A percentile compares a stretch with the other conserved stretches of the same genome.
phyloP scores from a whole-genome alignment of 306 rosid genomes.

The Arachis stenosperma region DNA sequence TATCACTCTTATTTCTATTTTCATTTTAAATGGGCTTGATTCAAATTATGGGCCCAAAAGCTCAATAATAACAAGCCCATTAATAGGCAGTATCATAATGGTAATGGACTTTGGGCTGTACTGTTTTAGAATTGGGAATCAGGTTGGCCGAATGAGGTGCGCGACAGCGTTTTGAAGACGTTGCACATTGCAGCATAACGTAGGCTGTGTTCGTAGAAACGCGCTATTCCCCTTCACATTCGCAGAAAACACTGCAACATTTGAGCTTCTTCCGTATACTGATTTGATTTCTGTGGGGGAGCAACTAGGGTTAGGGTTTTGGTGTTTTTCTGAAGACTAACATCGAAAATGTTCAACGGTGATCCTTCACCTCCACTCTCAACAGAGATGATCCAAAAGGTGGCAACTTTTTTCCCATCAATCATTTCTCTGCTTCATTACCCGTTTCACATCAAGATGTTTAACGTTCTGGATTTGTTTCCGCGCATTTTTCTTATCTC shows the following conservation, averaged over 20 bases:
- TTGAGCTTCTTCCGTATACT: slow-evolving; percentile 27
- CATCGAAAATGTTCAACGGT: slow-evolving; percentile 43
- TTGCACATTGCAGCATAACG: not conserved
- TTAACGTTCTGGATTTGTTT: not conserved
- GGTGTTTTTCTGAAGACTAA: slow-evolving; percentile 28
- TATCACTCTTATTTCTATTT: too few species aligned
- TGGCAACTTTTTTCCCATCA: slow-evolving; percentile 19
- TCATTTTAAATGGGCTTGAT: too few species aligned
- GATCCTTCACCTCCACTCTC: slow-evolving; percentile 45
- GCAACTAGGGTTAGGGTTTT: slow-evolving; percentile 47
- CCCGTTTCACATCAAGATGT: not conserved
- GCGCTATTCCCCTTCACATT: not conserved
- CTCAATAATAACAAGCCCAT: too few species aligned
- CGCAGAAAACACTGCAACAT: not conserved
- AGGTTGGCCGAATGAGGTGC: not conserved
- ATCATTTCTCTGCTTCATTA: slow-evolving; percentile 28
- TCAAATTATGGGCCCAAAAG: too few species aligned
- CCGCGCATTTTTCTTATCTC: not conserved
- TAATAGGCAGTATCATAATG: too few species aligned
- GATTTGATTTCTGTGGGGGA: slow-evolving; percentile 14
- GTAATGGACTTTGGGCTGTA: too few species aligned
- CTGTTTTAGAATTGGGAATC: too few species aligned
- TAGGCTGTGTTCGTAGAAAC: not conserved
- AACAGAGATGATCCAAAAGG: slow-evolving; percentile 65
- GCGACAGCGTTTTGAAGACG: not conserved